Evolutionary conservation across 2,329 filamentous ascomycete species (phyloP), one percentile per base, ranked within the genome.

Genomic region (Exophiala calicioides): DNA sequence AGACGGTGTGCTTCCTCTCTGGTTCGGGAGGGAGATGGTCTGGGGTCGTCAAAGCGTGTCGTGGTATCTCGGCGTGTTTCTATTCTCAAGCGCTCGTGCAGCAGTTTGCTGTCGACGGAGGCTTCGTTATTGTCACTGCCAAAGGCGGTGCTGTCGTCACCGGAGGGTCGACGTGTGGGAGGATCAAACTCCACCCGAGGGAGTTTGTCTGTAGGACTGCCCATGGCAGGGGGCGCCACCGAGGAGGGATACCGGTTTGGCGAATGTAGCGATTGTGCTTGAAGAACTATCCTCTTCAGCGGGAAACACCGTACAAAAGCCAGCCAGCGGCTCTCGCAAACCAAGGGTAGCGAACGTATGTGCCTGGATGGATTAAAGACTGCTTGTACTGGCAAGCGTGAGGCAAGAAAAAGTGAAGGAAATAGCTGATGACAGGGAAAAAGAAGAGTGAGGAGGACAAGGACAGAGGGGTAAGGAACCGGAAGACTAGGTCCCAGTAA

Each of bases 1-100:
- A 86, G 67, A 35, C 81, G 72, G 50, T 75, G 73, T 4, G 78
- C 75, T 58, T 82, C 73, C 63, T 85, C 82, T 29, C 82, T 74
- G 12, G 71, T 73, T 47, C 76, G 72, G 0, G 79, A 80, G 1
- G 78, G 75, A 1, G 81, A 83, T 30, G 56, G 59, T 50, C 62
- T 47, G 10, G 57, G 20, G 41, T 50, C 16, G 53, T 66, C 62
- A n/a, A 53, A 52, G 33, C 58, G 58, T 61, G 61, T 5, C 29
- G 31, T 31, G 38, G 44, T 37, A 15, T 58, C 42, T 62, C 71
- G 64, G 44, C 68, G 70, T 3, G 73, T 76, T 13, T 75, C 66
- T 16, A 78, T 69, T 6, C 70, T 72, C 30, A 80, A 64, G 48
- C 74, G 72, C 32, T 70, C 73, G 41, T 63, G 61, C 34, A 71